Evolutionary conservation across 2,329 filamentous ascomycete species (phyloP), one percentile per base, ranked within the genome.

Genomic region (Colletotrichum sp.): DNA sequence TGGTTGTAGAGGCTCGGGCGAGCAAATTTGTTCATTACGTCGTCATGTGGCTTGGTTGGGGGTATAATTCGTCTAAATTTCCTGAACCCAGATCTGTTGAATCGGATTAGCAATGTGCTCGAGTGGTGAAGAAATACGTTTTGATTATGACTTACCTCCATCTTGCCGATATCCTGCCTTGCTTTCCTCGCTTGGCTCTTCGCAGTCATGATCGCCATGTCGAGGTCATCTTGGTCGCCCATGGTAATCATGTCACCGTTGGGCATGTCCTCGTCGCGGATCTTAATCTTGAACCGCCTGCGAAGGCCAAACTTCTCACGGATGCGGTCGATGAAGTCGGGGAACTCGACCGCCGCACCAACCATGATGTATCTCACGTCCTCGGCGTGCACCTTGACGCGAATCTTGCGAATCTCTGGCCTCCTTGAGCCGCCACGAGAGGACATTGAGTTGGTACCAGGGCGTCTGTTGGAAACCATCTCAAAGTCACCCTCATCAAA

Each of bases 321-420:
- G 75, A 99, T 94, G 76, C 93, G 93, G 77, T 93, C 92, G 55
- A 94, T 92, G 61, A 99, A 92, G 75, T 96, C 95, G 8, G 90
- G 87, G 83, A 96, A 98, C 76, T 93, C 92, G 15, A 95, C 90
- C 3, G 91, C 91, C 1, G 93, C 88, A 9, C 91, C 92, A 69
- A 98, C 92, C 91, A 98, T 96, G 78, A 99, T 94, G 84, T 98
- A 98, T 76, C 98, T 93, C 36, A 96, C 97, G 82, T 99, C 97
- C 61, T 95, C 94, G 3, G 92, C 93, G 82, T 99, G 96, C 3
- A 98, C 96, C 88, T 99, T 99, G 83, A 98, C 93, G 49, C 96
- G 92, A 78, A 99, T 93, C 85, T 96, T 94, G 77, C 91, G 92
- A 73, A 97, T 88, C 8, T 95, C 94, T 2, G 92, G 91, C 72